Conservation (phyloP, 257 asterid species). For the Nicotiana sylvestris region DNA sequence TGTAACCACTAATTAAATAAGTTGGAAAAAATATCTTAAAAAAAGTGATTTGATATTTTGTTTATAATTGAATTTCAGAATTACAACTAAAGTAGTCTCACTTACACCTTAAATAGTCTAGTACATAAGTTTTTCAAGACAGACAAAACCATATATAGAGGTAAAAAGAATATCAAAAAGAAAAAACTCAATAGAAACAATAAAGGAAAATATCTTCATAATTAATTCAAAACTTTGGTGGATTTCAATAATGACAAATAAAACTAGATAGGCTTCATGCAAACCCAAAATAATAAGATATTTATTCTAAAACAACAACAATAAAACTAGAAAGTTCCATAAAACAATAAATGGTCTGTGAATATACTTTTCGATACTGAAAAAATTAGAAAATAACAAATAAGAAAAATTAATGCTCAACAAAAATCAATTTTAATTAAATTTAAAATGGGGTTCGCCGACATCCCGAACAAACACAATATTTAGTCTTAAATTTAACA, state of each 20-base stretch:
- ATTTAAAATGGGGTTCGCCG: too few relatives aligned
- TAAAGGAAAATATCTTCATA: background rate
- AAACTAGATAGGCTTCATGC: background rate
- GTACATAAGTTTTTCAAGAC: background rate
- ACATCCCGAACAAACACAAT: too few relatives aligned
- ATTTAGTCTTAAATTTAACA: too few relatives aligned
- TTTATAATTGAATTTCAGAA: background rate
- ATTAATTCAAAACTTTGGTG: background rate
- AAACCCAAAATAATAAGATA: too few relatives aligned
- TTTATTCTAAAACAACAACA: too few relatives aligned
- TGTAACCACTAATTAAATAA: background rate
- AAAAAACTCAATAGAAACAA: background rate
- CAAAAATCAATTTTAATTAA: too few relatives aligned
- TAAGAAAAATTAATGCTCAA: too few relatives aligned
- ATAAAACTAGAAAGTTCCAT: background rate
- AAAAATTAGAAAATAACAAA: background rate
- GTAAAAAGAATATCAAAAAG: background rate
- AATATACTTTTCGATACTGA: background rate
- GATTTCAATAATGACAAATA: background rate
- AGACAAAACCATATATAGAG: background rate
- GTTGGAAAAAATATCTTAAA: background rate
- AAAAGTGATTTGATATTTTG: background rate
- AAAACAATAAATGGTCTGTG: background rate
- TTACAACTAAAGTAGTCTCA: background rate
- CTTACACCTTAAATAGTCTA: background rate